Percentiles rank a stretch among this genome's conserved stretches.
These are phyloP conservation scores for Coriolopsis trogii DNA, from an alignment of 1,284 basidiomycete species.

Conservation along the genomic window DNA sequence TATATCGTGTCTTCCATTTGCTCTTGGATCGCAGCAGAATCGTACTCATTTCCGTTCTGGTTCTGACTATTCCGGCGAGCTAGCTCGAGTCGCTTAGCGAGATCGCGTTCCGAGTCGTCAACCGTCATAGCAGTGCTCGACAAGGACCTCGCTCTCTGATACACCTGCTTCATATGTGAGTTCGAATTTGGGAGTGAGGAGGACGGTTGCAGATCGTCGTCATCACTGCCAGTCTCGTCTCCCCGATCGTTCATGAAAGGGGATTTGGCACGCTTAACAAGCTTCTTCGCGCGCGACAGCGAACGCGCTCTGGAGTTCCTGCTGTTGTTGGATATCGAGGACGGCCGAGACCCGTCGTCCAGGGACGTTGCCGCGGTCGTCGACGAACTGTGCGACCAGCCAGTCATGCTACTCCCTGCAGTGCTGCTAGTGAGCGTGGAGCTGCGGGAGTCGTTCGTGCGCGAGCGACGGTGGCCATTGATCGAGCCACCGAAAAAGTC, in stretches of 20 bases:
- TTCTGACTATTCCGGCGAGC: constrained; percentile 82
- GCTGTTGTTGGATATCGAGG: constrained; percentile 34
- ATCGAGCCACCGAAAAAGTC: constrained; percentile 75
- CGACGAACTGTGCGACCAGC: constrained; percentile 69
- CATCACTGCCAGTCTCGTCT: constrained; percentile 44
- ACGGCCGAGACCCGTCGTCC: constrained; percentile 53
- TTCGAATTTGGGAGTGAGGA: not conserved
- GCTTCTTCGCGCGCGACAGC: constrained; percentile 39
- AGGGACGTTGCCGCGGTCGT: constrained; percentile 59
- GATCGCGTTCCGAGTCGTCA: constrained; percentile 72
- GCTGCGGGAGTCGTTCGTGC: constrained; percentile 67
- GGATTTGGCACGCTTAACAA: constrained; percentile 62
- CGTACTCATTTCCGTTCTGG: constrained; percentile 55
- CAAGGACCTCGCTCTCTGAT: constrained; percentile 33
- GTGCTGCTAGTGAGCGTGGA: constrained; percentile 69
- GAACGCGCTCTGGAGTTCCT: constrained; percentile 43
- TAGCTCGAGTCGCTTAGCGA: constrained; percentile 73
- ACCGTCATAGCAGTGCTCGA: constrained; percentile 45
- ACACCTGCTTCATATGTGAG: constrained; percentile 5
- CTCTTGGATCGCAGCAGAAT: constrained; percentile 43
- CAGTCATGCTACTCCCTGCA: constrained; percentile 62
- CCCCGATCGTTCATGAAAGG: constrained; percentile 44
- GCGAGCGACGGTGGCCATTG: constrained; percentile 61
- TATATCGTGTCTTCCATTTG: constrained; percentile 69
- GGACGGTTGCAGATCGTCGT: constrained; percentile 21